Conservation (phyloP, 1,139 yeast genomes). For the Magnusiomyces ingens region DNA sequence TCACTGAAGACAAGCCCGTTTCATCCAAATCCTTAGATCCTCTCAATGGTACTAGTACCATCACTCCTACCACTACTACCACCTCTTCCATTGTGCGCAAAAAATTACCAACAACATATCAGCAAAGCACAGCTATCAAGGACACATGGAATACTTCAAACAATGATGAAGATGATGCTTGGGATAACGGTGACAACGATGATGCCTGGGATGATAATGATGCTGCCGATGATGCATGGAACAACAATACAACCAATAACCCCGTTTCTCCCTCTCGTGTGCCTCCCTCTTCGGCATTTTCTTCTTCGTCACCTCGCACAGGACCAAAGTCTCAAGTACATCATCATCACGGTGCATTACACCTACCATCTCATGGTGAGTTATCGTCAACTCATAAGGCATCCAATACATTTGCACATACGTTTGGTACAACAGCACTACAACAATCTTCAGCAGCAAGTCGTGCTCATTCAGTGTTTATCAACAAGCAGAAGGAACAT, state of each 20-base stretch:
- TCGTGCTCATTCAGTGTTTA: too few species aligned
- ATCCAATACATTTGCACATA: constrained; percentile 2
- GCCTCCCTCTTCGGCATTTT: too few species aligned
- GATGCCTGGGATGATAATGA: constrained; percentile 6
- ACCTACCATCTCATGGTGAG: not conserved
- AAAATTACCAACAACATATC: too few species aligned
- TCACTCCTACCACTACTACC: constrained; percentile 1
- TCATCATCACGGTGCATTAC: not conserved
- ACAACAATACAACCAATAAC: not conserved
- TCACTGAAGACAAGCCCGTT: not conserved
- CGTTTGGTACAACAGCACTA: constrained; percentile 10
- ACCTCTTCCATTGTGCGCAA: not conserved
- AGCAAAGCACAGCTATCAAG: not conserved
- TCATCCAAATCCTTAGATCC: not conserved
- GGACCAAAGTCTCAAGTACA: not conserved
- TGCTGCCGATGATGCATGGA: constrained; percentile 10
- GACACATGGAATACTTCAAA: constrained; percentile 2
- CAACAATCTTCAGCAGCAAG: not conserved
- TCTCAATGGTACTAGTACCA: not conserved
- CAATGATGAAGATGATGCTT: constrained; percentile 4
- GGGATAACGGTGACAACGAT: constrained; percentile 3
- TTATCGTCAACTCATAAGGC: not conserved
- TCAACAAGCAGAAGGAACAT: too few species aligned
- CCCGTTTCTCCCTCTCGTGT: too few species aligned
- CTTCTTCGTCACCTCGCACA: too few species aligned